Base-by-base conservation (phyloP, 108 stramenopile genomes). In the Conticribra weissflogii region DNA sequence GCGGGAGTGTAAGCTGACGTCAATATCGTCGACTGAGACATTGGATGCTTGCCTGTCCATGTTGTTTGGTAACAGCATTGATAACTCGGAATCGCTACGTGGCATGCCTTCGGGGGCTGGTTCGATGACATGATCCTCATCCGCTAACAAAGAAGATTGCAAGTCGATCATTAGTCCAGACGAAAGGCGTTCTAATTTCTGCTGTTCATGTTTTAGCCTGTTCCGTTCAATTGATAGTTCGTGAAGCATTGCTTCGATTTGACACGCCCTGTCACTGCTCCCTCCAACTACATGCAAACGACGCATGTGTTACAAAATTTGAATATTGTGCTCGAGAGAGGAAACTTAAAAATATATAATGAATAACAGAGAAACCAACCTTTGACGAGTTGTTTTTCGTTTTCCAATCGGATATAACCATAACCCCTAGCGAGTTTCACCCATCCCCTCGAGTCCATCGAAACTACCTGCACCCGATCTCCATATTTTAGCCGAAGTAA, bases 401-500 rank as follows among this genome's bases (percentile, higher is more conserved):
- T 79, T 32, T 79, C 73, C 34, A 85, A 63, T 44, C 78, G 72
- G 14, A 91, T 84, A 59, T 84, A 91, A 23, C 90, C 90, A 69
- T 88, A 88, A 7, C 90, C 90, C 63, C 90, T 66, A 3, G 90
- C 87, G 50, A 91, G 66, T 50, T 91, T 91, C 5, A 87, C 90
- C 90, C 90, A 91, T 50, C 87, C 87, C 48, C 61, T 69, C 23
- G 66, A 68, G 53, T 87, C 84, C 52, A 84, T 81, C 19, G 84
- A 76, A 31, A 91, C 90, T 55, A 91, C 83, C 64, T 91, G 90
- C 4, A 91, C 87, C 33, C 90, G 76, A 76, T 91, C 90, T 12
- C 90, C 90, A 53, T 81, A 87, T 33, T 73, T 83, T 31, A 91
- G 66, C 66, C 63, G 72, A 62, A 77, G 63, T 14, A 77, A 32